Base-by-base conservation (phyloP, 257 asterid genomes). In the Solanum etuberosum region DNA sequence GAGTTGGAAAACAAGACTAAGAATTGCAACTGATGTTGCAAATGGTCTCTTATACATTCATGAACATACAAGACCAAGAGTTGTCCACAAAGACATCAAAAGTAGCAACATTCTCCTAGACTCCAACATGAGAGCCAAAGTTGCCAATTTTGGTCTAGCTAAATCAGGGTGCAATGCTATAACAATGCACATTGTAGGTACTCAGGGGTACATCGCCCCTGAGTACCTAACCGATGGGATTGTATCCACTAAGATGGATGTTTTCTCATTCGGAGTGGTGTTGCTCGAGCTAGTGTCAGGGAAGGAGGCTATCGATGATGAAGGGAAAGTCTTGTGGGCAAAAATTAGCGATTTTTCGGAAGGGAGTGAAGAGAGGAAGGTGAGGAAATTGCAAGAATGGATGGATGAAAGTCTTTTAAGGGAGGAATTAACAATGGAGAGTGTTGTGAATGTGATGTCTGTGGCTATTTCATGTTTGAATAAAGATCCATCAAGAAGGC, bases 131-230 rank as follows among this genome's bases (percentile, higher is more conserved):
- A 78, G 99, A 13, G 99, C 99, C 87, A 96, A 97, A 83, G 94
- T 96, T 12, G 98, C 98, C 15, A 95, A 97, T 92, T 97, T 97
- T 3, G 99, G 99, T 29, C 91, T 97, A 1, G 99, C 99, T 0
- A 95, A 93, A 86, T 94, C 99, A 2, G 99, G 99, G 9, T 91
- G 94, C 95, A 97, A 97, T 25, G 99, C 99, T 86, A 94, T 97
- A 86, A 96, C 99, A 5, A 96, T 93, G 98, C 99, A 97, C 94
- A 96, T 96, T 43, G 99, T 96, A 0, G 99, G 99, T 31, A 95
- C 98, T 4, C 98, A 97, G 54, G 99, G 99, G 38, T 95, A 96
- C 93, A 93, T 97, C 4, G 92, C 99, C 40, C 98, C 98, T 2
- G 98, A 97, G 87, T 95, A 96, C 61, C 90, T 97, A 3, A 72